Base-by-base conservation (phyloP, 2,329 filamentous ascomycete species). In the Colletotrichum tabaci region DNA sequence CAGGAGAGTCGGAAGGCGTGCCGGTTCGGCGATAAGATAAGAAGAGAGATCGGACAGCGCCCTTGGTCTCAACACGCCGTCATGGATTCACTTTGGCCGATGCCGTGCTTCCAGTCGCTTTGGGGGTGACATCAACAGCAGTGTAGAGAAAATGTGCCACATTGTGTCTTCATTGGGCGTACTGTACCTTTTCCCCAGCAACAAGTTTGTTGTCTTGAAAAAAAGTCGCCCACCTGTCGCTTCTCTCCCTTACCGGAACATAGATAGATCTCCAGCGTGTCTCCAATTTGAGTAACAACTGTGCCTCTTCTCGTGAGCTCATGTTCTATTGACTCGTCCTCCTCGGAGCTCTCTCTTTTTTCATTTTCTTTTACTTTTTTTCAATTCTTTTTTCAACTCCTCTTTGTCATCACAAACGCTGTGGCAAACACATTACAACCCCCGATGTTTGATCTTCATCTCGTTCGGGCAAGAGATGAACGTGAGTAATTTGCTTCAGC, bases 11-110 rank as follows among this genome's bases (percentile, higher is more conserved):
- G 50, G 67, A n/a, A 5, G 2, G 15, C 21, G n/a, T 44, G 21
- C 23, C 18, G 50, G 2, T 40, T 71, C 49, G 57, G 57, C 50
- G 67, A 50, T 62, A 44, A 61, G 50, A 62, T 58, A 38, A 12
- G 3, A 44, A 16, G 9, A 5, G 2, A 3, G 18, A 18, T 60
- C 26, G 63, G 47, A 62, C 2, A 26, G 35, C 2, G 8, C 9
- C 9, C 12, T n/a, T 55, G n/a, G 6, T 44, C 12, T 44, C 15
- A 16, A 44, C 15, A 21, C 50, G 3, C 23, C 8, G 18, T 53
- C 44, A 18, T 16, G 4, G 4, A 46, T 8, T 46, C 15, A 16
- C 13, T 6, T 30, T 53, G 50, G 15, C 44, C 35, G 12, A 40
- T 15, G 30, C 10, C 38, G 5, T 38, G 30, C 9, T 18, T 35